A percentile compares a stretch with the other conserved stretches of the same genome.
phyloP scores from a whole-genome alignment of 306 rosid species.

The Glycine latifolia region DNA sequence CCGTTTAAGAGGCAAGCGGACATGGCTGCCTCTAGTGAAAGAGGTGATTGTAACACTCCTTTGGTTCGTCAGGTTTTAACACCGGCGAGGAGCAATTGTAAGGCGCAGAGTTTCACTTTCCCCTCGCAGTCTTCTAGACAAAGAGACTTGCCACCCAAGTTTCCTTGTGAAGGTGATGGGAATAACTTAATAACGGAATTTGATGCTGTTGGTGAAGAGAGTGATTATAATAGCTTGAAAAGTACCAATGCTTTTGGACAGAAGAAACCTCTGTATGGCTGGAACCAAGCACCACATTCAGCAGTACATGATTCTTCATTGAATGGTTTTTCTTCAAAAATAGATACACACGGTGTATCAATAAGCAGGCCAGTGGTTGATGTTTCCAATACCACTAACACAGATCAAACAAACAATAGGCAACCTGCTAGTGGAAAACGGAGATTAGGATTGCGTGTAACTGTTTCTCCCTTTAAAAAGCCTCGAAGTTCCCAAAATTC shows the following conservation, averaged over 20 bases:
- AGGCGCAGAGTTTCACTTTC: conserved; percentile 52
- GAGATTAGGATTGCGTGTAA: conserved; percentile 61
- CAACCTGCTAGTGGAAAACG: conserved; percentile 59
- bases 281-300: conserved; percentile 35
- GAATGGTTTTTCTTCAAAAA: conserved; percentile 52
- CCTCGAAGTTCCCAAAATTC: conserved; percentile 72
- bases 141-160: conserved; percentile 51
- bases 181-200: conserved; percentile 72
- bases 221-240: conserved; percentile 40
- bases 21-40: conserved; percentile 32
- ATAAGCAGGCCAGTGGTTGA: conserved; percentile 63
- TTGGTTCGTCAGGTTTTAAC: conserved; percentile 33
- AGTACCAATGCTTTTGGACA: conserved; percentile 49
- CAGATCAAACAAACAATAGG: conserved; percentile 44
- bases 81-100: conserved; percentile 33
- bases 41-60: conserved; percentile 51
- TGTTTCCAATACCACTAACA: conserved; percentile 65
- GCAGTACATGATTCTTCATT: conserved; percentile 40
- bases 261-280: conserved; percentile 40
- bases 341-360: conserved; percentile 45
- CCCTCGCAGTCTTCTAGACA: conserved; percentile 59
- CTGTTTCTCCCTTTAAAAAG: conserved; percentile 79
- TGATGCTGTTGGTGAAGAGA: conserved; percentile 68
- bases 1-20: conserved; percentile 40
- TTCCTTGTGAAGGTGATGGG: conserved; percentile 53